Percentiles rank a stretch among this genome's conserved stretches.
These are phyloP conservation scores for Zizania latifolia DNA, from an alignment of 176 grass and related monocot species.

Conservation along the genomic window DNA sequence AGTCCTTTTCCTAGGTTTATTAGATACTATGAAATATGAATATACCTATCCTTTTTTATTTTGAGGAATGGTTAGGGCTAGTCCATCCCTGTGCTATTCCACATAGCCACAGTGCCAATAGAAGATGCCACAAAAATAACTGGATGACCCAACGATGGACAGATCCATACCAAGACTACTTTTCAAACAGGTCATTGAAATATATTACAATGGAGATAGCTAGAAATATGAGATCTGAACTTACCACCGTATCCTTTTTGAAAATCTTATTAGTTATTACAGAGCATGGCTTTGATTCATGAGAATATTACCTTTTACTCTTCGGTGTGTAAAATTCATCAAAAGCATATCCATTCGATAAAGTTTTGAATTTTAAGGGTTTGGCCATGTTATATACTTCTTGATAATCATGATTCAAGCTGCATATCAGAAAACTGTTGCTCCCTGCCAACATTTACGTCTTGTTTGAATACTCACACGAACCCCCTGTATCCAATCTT, in stretches of 20 bases:
- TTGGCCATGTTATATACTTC: not conserved
- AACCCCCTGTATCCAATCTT: not conserved
- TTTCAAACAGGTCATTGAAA: not conserved
- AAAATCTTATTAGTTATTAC: not conserved
- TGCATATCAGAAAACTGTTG: not conserved
- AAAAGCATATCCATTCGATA: not conserved
- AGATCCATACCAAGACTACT: not conserved
- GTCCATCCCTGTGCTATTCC: not conserved
- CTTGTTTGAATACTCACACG: not conserved
- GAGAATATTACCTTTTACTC: not conserved
- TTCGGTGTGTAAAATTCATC: not conserved
- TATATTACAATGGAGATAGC: not conserved
- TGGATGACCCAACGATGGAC: not conserved
- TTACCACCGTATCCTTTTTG: not conserved
- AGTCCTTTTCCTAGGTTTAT: too few species aligned
- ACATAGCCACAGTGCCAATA: not conserved
- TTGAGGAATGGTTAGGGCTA: not conserved
- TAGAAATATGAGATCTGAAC: not conserved
- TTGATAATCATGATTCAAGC: not conserved
- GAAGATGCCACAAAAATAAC: not conserved
- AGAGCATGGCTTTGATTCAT: not conserved
- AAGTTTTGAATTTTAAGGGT: constrained; percentile 1
- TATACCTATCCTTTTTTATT: not conserved
- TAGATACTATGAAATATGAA: not conserved
- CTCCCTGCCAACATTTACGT: not conserved